Conservation (phyloP, 176 grass and related monocot species). For the Raddia distichophylla region DNA sequence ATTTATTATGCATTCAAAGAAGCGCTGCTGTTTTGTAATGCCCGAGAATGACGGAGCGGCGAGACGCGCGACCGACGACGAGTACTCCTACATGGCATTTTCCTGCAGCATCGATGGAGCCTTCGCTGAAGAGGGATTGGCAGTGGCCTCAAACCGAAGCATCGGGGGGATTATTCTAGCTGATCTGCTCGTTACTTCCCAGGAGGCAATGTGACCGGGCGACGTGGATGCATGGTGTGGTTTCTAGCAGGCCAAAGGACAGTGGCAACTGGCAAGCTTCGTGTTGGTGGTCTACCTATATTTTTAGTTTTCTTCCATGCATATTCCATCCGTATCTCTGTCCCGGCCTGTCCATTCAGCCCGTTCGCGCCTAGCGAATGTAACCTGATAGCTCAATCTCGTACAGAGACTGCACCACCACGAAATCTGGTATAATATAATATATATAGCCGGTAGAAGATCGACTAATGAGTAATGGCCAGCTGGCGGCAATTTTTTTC, state of each 20-base stretch:
- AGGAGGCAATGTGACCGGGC: constrained; percentile 26
- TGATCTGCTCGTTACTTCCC: constrained; percentile 46
- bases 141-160: not conserved
- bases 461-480: not conserved
- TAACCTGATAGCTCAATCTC: constrained; percentile 33
- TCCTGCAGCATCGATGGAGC: constrained; percentile 11
- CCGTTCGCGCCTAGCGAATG: constrained; percentile 25
- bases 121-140: constrained; percentile 14
- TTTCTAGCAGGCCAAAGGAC: not conserved
- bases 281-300: not conserved
- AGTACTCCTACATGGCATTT: not conserved
- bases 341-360: not conserved
- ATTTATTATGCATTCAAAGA: constrained; percentile 51
- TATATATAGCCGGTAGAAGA: constrained; percentile 35
- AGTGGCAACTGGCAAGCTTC: not conserved
- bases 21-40: constrained; percentile 37
- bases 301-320: not conserved
- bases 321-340: constrained; percentile 13
- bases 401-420: constrained; percentile 11
- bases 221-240: constrained; percentile 13
- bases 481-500: not conserved
- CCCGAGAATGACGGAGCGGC: not conserved
- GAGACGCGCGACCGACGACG: not conserved
- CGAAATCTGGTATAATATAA: constrained; percentile 16
- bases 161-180: constrained; percentile 34